phyloP scores from a whole-genome alignment of 179 eudicot species.

The Pouteria campechiana region DNA sequence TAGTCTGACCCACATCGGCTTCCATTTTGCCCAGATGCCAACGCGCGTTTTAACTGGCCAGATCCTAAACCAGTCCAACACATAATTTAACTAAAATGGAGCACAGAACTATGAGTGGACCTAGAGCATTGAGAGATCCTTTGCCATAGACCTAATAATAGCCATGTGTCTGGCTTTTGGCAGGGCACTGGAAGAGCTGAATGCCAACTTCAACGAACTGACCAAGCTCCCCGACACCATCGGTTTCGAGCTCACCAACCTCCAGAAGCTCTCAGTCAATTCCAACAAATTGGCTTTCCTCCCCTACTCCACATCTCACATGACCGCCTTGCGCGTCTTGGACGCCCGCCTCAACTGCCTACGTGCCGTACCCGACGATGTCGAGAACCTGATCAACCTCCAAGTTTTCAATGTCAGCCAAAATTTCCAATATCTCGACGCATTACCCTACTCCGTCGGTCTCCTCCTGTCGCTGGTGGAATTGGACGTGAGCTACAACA shows the following conservation, averaged over 20 bases:
- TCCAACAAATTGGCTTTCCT: constrained; percentile 70
- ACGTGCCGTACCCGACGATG: constrained; percentile 54
- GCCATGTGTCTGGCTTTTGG: not conserved
- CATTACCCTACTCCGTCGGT: constrained; percentile 60
- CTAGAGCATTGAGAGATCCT: no score
- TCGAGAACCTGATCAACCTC: constrained; percentile 56
- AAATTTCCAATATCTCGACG: constrained; percentile 54
- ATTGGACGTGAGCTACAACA: constrained; percentile 75
- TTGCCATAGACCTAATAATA: no score
- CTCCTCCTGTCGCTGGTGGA: constrained; percentile 56
- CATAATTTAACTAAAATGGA: no score
- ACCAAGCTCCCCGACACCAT: constrained; percentile 54
- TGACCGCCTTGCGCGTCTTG: constrained; percentile 41
- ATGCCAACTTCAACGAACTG: constrained; percentile 75
- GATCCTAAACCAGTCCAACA: no score
- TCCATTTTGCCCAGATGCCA: no score
- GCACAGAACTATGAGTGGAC: no score
- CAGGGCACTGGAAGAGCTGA: constrained; percentile 71
- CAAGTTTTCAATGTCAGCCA: constrained; percentile 60
- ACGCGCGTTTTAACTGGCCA: no score
- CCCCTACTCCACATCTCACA: constrained; percentile 56
- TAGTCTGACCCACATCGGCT: no score
- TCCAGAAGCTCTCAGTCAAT: constrained; percentile 55
- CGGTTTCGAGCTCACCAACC: constrained; percentile 61
- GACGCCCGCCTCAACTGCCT: constrained; percentile 72